phyloP scores from a whole-genome alignment of 306 rosid species.

The Quillaja saponaria region DNA sequence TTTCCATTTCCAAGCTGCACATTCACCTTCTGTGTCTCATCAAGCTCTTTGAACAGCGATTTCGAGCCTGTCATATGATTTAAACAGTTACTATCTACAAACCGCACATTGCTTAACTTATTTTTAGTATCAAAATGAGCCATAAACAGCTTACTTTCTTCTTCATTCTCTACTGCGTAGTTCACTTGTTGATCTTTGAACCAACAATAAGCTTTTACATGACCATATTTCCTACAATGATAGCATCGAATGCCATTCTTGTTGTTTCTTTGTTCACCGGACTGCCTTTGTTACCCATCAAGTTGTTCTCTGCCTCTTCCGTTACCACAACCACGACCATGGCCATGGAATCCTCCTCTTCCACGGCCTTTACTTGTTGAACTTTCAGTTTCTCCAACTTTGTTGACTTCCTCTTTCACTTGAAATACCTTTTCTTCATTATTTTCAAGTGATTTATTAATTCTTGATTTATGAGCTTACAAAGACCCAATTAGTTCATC shows the following conservation, averaged over 20 bases:
- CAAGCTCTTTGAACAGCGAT: background rate
- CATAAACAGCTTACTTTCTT: background rate
- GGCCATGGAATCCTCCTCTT: background rate
- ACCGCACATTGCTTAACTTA: background rate
- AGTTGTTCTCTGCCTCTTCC: background rate
- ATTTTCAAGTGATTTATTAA: background rate
- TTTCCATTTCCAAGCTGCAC: background rate
- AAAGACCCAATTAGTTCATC: constrained; percentile 10
- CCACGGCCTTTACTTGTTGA: background rate
- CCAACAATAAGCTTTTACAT: background rate
- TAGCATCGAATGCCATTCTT: background rate
- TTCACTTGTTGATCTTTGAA: background rate
- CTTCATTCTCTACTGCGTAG: background rate
- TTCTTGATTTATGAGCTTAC: background rate
- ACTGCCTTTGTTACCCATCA: background rate
- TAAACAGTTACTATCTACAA: background rate
- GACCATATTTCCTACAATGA: background rate
- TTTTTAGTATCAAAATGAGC: background rate
- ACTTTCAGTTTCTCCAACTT: background rate
- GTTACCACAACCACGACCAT: background rate
- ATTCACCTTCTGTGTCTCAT: background rate
- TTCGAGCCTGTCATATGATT: background rate
- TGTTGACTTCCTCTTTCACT: background rate
- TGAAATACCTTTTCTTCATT: constrained; percentile 10
- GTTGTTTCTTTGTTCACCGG: background rate